These are phyloP conservation scores for Mytilinidion resinicola DNA, from an alignment of 495 filamentous ascomycete species.

Conservation along the genomic window DNA sequence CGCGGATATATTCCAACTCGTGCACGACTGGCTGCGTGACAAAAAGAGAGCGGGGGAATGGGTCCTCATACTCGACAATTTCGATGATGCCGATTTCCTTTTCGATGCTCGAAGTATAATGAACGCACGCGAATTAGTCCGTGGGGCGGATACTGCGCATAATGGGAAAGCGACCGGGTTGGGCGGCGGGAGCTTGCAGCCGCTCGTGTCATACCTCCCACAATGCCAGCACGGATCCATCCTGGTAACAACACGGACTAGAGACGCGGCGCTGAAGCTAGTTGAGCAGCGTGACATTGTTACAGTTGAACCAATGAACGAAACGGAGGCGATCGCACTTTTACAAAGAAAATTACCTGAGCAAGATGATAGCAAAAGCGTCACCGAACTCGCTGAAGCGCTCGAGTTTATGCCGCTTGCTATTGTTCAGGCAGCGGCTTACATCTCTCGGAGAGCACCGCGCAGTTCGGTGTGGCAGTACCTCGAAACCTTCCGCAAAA, in stretches of 20 bases:
- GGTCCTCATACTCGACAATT: background rate
- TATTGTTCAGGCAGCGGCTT: constrained; percentile 14
- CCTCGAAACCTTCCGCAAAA: constrained; percentile 33
- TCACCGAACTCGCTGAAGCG: constrained; percentile 6
- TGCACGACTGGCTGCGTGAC: background rate
- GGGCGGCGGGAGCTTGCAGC: no score
- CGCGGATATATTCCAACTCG: background rate
- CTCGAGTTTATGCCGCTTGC: constrained; percentile 22
- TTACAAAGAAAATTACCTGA: constrained; percentile 6
- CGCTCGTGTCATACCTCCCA: background rate
- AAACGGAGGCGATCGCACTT: constrained; percentile 11
- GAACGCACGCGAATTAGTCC: no score
- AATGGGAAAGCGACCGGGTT: no score
- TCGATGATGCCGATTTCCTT: background rate
- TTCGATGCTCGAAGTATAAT: no score
- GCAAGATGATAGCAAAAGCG: background rate
- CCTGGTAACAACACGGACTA: background rate
- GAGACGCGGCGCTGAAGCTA: background rate
- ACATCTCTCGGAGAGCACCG: constrained; percentile 10
- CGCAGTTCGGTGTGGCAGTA: constrained; percentile 25
- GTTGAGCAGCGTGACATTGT: background rate
- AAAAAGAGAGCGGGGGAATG: background rate
- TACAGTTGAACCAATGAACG: constrained; percentile 13
- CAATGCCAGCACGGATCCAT: background rate
- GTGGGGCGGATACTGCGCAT: no score